Base-by-base conservation (phyloP, 805 yeast species). In the Starmerella roubikii region DNA sequence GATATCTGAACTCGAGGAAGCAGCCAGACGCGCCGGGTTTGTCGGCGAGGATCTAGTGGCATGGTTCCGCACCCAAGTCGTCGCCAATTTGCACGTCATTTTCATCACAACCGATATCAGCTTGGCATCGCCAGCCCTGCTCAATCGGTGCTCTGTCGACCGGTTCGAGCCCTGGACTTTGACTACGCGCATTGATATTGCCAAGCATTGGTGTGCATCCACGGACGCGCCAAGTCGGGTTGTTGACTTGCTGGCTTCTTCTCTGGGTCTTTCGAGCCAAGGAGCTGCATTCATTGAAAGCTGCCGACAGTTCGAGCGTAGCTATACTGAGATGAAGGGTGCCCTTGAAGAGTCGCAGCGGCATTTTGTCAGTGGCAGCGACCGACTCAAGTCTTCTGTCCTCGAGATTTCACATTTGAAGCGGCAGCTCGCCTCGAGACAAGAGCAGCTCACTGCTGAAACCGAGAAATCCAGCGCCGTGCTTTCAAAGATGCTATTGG, bases 131-230 rank as follows among this genome's bases (percentile, higher is more conserved):
- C 94, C 95, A 0, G 96, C 96, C 0, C 60, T 86, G 25, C 77
- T 83, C 58, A 86, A 86, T 52, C 64, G 97, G 52, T 86, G 96
- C 63, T 93, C 83, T 2, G 58, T 88, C 28, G 73, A 78, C 52
- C 82, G 88, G 85, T 74, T 84, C 78, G 94, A 94, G 4, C 74
- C 74, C 38, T 86, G 96, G 95, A 65, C 77, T 0, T 42, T 48
- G 3, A 42, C 19, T 3, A 38, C 32, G 8, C 34, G 34, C 22
- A 29, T 16, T 7, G 38, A 42, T 27, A 34, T 47, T n/a, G 45
- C 46, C 31, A 16, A 36, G 24, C 10, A 27, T 38, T 41, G 48
- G 45, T 25, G 48, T 35, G 37, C 42, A 13, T 35, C 48, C 12
- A 30, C 34, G 28, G 40, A 51, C 24, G 28, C 44, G 5, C 35